Evolutionary conservation across 352 stramenopile genomes (phyloP).

Genomic region (Phytophthora crassamura): DNA sequence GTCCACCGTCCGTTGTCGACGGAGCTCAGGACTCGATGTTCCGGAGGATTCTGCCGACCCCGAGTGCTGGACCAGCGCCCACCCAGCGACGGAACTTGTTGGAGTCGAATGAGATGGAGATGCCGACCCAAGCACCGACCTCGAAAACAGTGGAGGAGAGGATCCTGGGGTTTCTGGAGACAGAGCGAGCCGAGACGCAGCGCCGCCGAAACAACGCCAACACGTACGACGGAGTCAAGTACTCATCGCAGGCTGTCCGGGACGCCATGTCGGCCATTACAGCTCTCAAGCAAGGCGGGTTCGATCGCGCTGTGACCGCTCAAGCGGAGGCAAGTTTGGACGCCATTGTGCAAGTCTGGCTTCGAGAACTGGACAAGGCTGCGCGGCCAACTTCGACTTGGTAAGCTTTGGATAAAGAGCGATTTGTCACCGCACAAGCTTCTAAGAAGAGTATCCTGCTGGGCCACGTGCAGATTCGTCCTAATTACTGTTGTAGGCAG

Average conservation of each 20-base stretch:
- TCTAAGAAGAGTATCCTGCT: too few species aligned
- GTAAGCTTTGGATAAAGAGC: neutral
- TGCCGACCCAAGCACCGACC: neutral
- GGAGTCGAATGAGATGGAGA: neutral
- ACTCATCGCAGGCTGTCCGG: constrained; percentile 26
- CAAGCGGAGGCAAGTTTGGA: constrained; percentile 22
- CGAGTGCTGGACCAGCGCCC: neutral
- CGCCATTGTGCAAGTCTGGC: constrained; percentile 25
- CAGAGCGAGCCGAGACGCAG: neutral
- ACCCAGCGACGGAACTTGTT: neutral
- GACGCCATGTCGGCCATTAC: constrained; percentile 27
- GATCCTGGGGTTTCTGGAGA: constrained; percentile 3
- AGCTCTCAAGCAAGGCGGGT: constrained; percentile 20
- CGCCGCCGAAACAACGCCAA: constrained; percentile 8
- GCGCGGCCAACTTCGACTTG: neutral
- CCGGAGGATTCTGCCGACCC: neutral
- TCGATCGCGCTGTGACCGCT: constrained; percentile 15
- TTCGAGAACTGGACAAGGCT: constrained; percentile 23
- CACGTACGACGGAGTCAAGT: constrained; percentile 21
- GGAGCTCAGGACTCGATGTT: neutral
- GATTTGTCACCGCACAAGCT: too few species aligned
- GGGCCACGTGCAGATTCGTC: too few species aligned
- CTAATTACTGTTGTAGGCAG: too few species aligned
- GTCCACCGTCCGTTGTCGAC: neutral
- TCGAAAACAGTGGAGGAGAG: constrained; percentile 2